phyloP scores from a whole-genome alignment of 257 asterid genomes.

The Solanum chiquidenum region DNA sequence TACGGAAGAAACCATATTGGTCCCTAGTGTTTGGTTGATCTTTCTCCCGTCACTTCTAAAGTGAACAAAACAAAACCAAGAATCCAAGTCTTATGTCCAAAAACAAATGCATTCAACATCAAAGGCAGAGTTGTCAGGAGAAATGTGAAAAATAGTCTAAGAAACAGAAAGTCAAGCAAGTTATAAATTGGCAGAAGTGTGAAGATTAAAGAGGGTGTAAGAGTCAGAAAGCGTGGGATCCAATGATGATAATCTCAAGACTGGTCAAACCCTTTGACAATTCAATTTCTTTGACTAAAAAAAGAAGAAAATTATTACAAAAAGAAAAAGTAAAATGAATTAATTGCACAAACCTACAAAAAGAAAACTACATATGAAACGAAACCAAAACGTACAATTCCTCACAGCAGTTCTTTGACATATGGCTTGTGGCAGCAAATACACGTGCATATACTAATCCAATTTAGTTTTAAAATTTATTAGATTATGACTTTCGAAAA shows the following conservation, averaged over 20 bases:
- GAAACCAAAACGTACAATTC: not conserved
- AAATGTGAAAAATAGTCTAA: not conserved
- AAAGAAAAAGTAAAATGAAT: not conserved
- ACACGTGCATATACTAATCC: not conserved
- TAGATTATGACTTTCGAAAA: accelerated
- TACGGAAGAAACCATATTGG: not conserved
- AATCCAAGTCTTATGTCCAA: not conserved
- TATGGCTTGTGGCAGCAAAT: not conserved
- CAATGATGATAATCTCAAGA: not conserved
- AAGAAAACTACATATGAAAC: not conserved
- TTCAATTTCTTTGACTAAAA: not conserved
- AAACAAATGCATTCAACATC: not conserved
- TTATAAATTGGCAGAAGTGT: not conserved
- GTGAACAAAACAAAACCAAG: not conserved
- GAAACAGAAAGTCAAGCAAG: constrained; percentile 4
- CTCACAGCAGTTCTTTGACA: not conserved
- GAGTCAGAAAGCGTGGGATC: constrained; percentile 8
- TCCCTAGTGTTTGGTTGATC: not conserved
- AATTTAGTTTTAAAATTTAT: not conserved
- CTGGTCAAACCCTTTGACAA: not conserved
- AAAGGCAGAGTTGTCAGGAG: not conserved
- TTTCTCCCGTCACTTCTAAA: not conserved
- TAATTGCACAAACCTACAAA: not conserved
- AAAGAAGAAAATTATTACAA: not conserved
- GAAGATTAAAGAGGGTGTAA: not conserved